A percentile compares a stretch with the other conserved stretches of the same genome.
Conservation (phyloP, 2,329 filamentous ascomycete genomes). For the Blastomyces silverae region DNA sequence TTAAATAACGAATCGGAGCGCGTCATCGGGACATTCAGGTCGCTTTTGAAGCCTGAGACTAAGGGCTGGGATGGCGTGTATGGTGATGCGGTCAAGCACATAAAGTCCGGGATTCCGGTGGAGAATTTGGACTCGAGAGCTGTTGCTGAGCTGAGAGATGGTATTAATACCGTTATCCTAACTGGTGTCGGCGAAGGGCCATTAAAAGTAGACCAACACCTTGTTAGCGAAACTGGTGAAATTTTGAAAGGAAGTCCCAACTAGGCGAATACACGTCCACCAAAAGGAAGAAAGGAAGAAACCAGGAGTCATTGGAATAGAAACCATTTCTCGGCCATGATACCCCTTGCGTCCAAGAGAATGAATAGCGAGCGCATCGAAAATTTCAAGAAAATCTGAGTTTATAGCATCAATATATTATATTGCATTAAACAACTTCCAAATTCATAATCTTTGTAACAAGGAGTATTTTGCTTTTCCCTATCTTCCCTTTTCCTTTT, state of each 20-base stretch:
- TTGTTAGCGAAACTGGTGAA: constrained; percentile 63
- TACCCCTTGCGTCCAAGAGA: constrained; percentile 10
- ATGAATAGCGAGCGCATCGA: constrained; percentile 2
- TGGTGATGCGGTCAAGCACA: constrained; percentile 46
- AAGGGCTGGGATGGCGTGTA: constrained; percentile 53
- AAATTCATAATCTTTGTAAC: not conserved
- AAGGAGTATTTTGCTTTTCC: not conserved
- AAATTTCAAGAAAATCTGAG: not conserved
- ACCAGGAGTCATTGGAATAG: constrained; percentile 9
- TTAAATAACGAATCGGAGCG: constrained; percentile 66
- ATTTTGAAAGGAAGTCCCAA: constrained; percentile 28
- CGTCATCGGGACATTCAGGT: constrained; percentile 73
- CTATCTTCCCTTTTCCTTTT: not conserved
- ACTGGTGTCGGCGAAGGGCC: constrained; percentile 90
- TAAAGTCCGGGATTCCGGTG: constrained; percentile 50
- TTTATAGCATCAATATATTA: not conserved
- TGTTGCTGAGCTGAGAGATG: constrained; percentile 62
- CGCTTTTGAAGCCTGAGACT: constrained; percentile 59
- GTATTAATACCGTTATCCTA: constrained; percentile 82
- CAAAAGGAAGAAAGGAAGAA: not conserved
- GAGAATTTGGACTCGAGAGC: constrained; percentile 53
- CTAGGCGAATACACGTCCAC: constrained; percentile 1
- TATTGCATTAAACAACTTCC: not conserved
- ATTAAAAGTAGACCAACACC: constrained; percentile 65
- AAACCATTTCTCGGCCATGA: constrained; percentile 6